These are phyloP conservation scores for Alternaria sp. DNA, from an alignment of 2,329 filamentous ascomycete species.

Conservation along the genomic window DNA sequence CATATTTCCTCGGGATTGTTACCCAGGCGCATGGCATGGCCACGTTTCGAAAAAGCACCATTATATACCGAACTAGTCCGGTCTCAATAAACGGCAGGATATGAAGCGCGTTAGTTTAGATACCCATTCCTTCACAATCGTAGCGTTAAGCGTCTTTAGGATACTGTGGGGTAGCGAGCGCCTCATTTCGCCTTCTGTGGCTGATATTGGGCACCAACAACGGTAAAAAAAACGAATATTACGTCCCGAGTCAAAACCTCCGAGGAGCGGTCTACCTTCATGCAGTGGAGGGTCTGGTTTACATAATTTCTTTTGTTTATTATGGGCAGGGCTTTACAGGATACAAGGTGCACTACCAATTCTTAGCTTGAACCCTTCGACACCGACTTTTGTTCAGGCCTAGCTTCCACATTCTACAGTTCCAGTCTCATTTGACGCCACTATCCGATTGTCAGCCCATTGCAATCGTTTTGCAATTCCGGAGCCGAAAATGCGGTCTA, in stretches of 20 bases:
- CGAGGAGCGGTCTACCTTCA: neutral
- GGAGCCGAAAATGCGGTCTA: neutral
- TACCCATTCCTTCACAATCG: neutral
- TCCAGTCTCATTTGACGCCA: neutral
- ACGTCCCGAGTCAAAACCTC: neutral
- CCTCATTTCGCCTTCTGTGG: neutral
- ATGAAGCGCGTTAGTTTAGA: neutral
- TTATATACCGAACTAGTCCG: neutral
- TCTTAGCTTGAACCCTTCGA: neutral
- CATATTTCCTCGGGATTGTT: neutral
- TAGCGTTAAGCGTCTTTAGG: neutral
- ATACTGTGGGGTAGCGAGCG: neutral
- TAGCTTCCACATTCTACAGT: neutral
- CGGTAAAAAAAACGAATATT: neutral
- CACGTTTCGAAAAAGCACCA: neutral
- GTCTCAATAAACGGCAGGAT: neutral
- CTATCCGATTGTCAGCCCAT: neutral
- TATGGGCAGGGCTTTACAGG: neutral
- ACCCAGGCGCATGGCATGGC: neutral
- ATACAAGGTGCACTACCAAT: neutral
- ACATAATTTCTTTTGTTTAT: neutral
- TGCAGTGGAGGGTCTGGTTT: neutral
- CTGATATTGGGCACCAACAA: constrained; percentile 1
- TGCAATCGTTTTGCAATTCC: neutral
- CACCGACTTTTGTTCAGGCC: neutral